Conservation (phyloP, 2,329 filamentous ascomycete species). For the Fusarium sp. region DNA sequence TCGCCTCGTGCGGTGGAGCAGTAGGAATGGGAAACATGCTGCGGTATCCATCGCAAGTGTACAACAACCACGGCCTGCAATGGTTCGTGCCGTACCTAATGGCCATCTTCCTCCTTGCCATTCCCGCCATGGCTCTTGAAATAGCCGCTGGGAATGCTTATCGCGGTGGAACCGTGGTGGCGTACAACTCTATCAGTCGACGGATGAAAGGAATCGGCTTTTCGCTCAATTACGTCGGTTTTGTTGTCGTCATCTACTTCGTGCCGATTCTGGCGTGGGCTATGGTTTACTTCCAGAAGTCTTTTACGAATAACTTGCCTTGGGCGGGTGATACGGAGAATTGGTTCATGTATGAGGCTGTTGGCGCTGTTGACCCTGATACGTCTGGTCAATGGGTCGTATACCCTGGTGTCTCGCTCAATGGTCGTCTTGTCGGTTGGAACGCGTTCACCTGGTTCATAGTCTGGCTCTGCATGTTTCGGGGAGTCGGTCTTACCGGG, state of each 20-base stretch:
- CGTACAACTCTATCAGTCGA: background rate
- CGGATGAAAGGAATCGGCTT: background rate
- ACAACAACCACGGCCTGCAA: background rate
- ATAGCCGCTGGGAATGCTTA: background rate
- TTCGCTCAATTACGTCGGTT: background rate
- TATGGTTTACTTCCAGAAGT: background rate
- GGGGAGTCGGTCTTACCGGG: background rate
- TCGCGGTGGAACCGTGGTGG: background rate
- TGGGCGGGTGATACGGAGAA: background rate
- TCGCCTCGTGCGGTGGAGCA: background rate
- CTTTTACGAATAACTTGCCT: background rate
- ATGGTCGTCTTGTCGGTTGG: background rate
- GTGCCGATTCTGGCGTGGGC: background rate
- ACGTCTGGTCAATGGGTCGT: background rate
- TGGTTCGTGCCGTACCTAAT: background rate
- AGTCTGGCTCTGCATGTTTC: background rate
- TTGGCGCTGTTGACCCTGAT: background rate
- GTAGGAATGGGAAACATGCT: background rate
- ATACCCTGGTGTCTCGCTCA: background rate
- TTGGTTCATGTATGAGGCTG: background rate
- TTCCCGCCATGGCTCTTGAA: background rate
- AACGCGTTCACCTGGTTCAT: background rate
- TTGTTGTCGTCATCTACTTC: background rate
- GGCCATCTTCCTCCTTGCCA: background rate
- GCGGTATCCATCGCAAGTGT: background rate